These are phyloP conservation scores for Pseudogymnoascus sp. DNA, from an alignment of 2,329 filamentous ascomycete species.

Conservation along the genomic window DNA sequence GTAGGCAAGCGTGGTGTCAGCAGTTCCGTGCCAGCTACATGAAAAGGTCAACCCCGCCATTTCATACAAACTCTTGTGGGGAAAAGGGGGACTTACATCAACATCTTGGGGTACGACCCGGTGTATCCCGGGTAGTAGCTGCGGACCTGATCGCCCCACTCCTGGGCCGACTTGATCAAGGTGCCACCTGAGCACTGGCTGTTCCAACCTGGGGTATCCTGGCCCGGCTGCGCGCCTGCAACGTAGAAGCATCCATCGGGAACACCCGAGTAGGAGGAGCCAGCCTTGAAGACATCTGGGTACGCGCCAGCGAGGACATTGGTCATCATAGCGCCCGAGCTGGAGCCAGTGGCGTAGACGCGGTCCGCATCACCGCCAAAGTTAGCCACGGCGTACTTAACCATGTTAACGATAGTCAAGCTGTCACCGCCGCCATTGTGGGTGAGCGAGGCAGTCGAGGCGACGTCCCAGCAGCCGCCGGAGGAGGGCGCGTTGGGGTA, in stretches of 20 bases:
- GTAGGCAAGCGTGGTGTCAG: slow-evolving; percentile 33
- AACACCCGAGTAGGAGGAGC: slow-evolving; percentile 38
- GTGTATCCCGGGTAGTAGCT: slow-evolving; percentile 33
- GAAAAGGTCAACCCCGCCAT: no score
- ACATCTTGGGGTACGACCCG: slow-evolving; percentile 35
- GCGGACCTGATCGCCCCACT: slow-evolving; percentile 42
- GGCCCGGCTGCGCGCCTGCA: slow-evolving; percentile 34
- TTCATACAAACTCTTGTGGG: not conserved
- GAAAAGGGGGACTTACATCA: slow-evolving; percentile 16
- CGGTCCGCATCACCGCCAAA: slow-evolving; percentile 44
- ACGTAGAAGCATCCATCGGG: slow-evolving; percentile 37
- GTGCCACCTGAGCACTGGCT: slow-evolving; percentile 37
- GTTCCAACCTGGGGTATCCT: slow-evolving; percentile 43
- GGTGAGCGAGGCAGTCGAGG: slow-evolving; percentile 42
- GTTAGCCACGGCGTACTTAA: slow-evolving; percentile 44
- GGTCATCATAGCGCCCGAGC: slow-evolving; percentile 45
- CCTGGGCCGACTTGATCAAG: slow-evolving; percentile 29
- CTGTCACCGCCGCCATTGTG: slow-evolving; percentile 52
- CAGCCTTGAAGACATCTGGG: slow-evolving; percentile 41
- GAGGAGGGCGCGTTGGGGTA: slow-evolving; percentile 47
- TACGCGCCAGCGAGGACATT: slow-evolving; percentile 43
- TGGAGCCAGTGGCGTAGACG: slow-evolving; percentile 48
- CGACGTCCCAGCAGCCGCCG: slow-evolving; percentile 54
- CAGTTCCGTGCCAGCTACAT: slow-evolving; percentile 31
- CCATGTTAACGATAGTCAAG: slow-evolving; percentile 52